A percentile compares a stretch with the other conserved stretches of the same genome.
phyloP scores from a whole-genome alignment of 2,329 filamentous ascomycete genomes.

The Fusarium udum region DNA sequence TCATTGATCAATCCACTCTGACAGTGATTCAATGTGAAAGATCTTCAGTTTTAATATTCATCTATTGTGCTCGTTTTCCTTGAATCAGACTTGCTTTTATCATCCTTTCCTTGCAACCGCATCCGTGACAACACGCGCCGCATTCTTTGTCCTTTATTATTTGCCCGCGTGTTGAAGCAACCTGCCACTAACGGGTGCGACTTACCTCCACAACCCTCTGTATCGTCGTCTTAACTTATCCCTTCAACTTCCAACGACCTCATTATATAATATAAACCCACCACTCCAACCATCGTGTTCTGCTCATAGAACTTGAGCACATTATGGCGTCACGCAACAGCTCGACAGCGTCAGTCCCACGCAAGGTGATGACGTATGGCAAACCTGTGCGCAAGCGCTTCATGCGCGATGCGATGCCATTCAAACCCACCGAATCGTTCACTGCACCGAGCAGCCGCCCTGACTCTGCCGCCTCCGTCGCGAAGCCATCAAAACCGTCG shows the following conservation, averaged over 20 bases:
- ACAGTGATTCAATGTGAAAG: conserved; percentile 7
- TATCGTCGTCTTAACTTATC: neutral
- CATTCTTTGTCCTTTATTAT: conserved; percentile 7
- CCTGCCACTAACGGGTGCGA: neutral
- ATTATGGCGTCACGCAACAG: conserved; percentile 35
- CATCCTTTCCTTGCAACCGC: conserved; percentile 4
- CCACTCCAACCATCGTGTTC: conserved; percentile 1
- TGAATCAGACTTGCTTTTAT: neutral
- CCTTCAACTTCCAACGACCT: neutral
- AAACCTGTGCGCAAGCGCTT: conserved; percentile 41
- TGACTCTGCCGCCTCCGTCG: conserved; percentile 13
- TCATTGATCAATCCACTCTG: neutral
- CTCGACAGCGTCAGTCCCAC: conserved; percentile 35
- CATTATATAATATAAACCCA: conserved; percentile 21
- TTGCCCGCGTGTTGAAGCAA: conserved; percentile 5
- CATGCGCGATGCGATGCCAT: conserved; percentile 33
- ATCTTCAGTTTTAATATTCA: neutral
- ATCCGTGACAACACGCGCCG: conserved; percentile 4
- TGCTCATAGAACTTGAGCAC: conserved; percentile 7
- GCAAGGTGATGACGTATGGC: conserved; percentile 43
- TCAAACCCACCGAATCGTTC: conserved; percentile 33
- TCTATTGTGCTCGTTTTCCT: neutral
- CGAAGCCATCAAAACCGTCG: conserved; percentile 27
- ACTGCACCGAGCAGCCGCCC: conserved; percentile 15
- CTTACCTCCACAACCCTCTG: neutral